Base-by-base conservation (phyloP, 2,329 filamentous ascomycete genomes). In the Fusarium redolens region DNA sequence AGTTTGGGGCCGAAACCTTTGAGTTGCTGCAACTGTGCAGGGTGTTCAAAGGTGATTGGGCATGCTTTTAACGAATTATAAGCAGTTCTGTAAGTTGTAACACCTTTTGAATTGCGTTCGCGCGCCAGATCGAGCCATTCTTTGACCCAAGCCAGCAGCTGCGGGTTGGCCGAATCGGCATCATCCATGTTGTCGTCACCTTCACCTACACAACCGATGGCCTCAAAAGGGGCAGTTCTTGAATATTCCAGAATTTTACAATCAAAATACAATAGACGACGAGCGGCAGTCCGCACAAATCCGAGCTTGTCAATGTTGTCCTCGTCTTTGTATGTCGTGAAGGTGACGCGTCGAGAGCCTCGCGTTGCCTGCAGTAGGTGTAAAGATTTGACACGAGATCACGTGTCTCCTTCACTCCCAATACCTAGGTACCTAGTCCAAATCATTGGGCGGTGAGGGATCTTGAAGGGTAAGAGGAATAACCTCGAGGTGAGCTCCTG, bases 1-100 rank as follows among this genome's bases (percentile, higher is more conserved):
- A 95, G 83, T 74, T 92, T 94, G 1, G 89, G 88, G 0, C 93
- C 93, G 65, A 95, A 90, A 1, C 92, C 92, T 68, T 90, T 90
- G n/a, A 96, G 86, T 74, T 92, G 88, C 75, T 91, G 87, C 3
- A 93, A 88, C 82, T 95, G 89, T 10, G 91, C 90, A 5, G 93
- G 93, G 79, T 96, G 93, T 22, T 88, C 84, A 73, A 94, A 93
- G 3, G 83, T 82, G 43, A 94, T 83, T 1, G 93, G 93, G 71
- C 93, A 95, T 17, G 89, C 89, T 81, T 91, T 93, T 80, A 96
- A 88, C 5, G 93, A 92, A 65, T 93, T 88, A 77, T 94, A 94
- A 2, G 93, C 93, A 75, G 92, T 90, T 72, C 89, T 92, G 80
- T 95, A 96, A 0, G 89, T 91, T n/a, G 87, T 89, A 30, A 90